These are phyloP conservation scores for Torulaspora maleeae DNA, from an alignment of 805 yeast genomes.

Conservation along the genomic window DNA sequence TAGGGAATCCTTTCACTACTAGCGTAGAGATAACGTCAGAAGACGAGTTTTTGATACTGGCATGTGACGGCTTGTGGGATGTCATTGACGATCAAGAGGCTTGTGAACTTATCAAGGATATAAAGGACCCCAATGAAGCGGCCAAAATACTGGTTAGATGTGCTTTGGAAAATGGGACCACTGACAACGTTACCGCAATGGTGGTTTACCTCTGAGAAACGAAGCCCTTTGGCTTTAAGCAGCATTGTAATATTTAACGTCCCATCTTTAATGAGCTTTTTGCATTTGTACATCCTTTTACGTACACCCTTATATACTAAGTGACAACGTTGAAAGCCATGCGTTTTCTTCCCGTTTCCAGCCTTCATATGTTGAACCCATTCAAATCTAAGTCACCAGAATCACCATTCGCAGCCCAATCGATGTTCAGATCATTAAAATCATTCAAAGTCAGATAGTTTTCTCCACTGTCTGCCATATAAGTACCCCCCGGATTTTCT, in stretches of 20 bases:
- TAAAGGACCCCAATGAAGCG: constrained; percentile 57
- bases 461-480: constrained; percentile 22
- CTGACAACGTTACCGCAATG: constrained; percentile 93
- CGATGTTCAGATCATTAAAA: constrained; percentile 35
- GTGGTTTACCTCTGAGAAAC: constrained; percentile 46
- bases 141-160: constrained; percentile 60
- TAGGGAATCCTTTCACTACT: constrained; percentile 90
- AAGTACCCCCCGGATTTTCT: constrained; percentile 9
- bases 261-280: constrained; percentile 4
- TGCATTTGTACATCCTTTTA: constrained; percentile 1
- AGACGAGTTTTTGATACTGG: constrained; percentile 80
- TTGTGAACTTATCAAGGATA: constrained; percentile 58
- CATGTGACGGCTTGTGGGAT: constrained; percentile 98
- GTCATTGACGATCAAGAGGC: constrained; percentile 84
- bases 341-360: background rate
- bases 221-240: background rate
- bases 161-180: constrained; percentile 74
- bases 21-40: constrained; percentile 60
- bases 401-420: constrained; percentile 33
- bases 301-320: background rate
- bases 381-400: constrained; percentile 29
- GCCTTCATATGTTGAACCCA: constrained; percentile 23
- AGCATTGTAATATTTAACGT: constrained; percentile 4
- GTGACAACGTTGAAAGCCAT: background rate
- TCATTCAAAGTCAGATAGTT: constrained; percentile 36